Conservation (phyloP, 768 basidiomycete genomes). For the Russula vinacea region DNA sequence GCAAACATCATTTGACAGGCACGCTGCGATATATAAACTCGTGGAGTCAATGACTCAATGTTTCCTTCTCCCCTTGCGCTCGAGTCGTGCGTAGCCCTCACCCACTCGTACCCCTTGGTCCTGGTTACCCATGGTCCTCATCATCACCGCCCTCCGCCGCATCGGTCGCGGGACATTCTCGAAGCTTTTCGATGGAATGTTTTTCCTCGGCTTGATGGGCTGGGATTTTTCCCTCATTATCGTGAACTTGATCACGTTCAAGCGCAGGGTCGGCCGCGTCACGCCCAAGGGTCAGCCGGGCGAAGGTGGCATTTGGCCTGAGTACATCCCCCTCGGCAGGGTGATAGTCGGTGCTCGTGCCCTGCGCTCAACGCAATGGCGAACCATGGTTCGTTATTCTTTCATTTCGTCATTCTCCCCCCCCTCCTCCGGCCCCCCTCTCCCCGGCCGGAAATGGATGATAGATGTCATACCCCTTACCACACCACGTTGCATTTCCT, state of each 20-base stretch:
- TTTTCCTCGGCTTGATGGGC: conserved; percentile 36
- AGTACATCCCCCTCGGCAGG: conserved; percentile 52
- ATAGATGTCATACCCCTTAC: neutral
- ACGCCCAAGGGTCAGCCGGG: conserved; percentile 55
- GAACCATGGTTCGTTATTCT: conserved; percentile 61
- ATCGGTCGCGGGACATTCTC: conserved; percentile 16
- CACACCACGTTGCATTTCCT: neutral
- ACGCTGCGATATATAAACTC: conserved; percentile 7
- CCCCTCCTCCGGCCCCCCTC: neutral
- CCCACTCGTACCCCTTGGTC: too few species aligned
- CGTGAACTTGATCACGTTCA: conserved; percentile 51
- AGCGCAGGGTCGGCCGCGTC: conserved; percentile 51
- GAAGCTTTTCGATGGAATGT: conserved; percentile 4
- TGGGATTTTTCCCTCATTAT: conserved; percentile 55
- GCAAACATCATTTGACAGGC: conserved; percentile 1
- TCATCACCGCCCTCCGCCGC: conserved; percentile 26
- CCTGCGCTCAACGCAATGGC: conserved; percentile 79
- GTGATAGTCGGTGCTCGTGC: conserved; percentile 70
- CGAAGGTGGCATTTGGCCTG: conserved; percentile 63
- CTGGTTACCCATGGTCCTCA: conserved; percentile 5
- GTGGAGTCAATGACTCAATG: neutral
- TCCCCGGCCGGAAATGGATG: neutral
- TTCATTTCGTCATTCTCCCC: too few species aligned
- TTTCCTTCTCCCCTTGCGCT: neutral
- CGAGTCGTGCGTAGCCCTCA: neutral